Evolutionary conservation across 805 yeast genomes (phyloP), one percentile per base, ranked within the genome.

Genomic region (Candida glaebosa): DNA sequence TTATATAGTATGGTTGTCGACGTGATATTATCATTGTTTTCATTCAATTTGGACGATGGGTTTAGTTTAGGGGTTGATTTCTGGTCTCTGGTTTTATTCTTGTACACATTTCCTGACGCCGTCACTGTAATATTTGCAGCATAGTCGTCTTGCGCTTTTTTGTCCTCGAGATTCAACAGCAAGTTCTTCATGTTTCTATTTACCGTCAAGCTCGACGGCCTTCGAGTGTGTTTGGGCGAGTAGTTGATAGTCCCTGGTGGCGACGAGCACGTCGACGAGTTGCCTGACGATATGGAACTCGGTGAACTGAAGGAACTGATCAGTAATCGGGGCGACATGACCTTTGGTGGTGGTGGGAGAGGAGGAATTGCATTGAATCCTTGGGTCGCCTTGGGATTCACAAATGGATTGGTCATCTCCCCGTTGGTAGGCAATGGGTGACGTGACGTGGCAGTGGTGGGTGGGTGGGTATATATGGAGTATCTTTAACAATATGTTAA

Each of bases 131-230:
- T n/a, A n/a, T n/a, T n/a, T n/a, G n/a, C n/a, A n/a, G n/a, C n/a
- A n/a, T n/a, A n/a, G n/a, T n/a, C n/a, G n/a, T n/a, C 28, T 8
- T 24, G 10, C 8, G 28, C 28, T 12, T 24, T 24, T 12, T 24
- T 24, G 10, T 24, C 10, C 8, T 41, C 48, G 18, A 61, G 46
- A 43, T 66, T 62, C 36, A 69, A 56, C 43, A 63, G 60, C 33
- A 69, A 49, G 39, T 61, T 62, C 53, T 69, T 68, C 61, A 63
- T 65, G 49, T 67, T 67, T 42, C 69, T 49, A 39, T 60, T 63
- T n/a, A n/a, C n/a, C n/a, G n/a, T n/a, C 34, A 59, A 47, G 31
- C 55, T 49, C 25, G 60, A 53, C 28, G 59, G 49, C 35, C 59
- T 57, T 25, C 63, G 54, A n/a, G 63, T 50, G 40, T 65, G 71